Evolutionary conservation across 2,329 filamentous ascomycete genomes (phyloP).

Genomic region (Volutella citrinella): DNA sequence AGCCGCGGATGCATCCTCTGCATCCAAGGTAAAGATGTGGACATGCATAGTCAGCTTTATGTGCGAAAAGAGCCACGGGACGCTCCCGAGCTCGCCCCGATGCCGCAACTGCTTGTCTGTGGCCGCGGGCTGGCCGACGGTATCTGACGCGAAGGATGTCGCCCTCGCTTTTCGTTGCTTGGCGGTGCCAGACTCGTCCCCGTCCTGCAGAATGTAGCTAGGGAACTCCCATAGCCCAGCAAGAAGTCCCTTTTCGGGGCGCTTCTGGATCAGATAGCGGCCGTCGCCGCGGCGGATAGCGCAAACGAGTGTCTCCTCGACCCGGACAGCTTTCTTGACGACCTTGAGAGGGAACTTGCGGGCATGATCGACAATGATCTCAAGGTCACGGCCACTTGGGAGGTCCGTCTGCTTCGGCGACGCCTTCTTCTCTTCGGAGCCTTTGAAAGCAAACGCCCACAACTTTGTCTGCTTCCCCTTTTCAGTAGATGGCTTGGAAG

Average conservation of each 20-base stretch:
- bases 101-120: no score
- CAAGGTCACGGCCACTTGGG: slow-evolving; percentile 22
- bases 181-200: slow-evolving; percentile 18
- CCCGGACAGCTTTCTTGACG: slow-evolving; percentile 49
- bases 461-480: slow-evolving; percentile 30
- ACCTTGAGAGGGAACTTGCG: slow-evolving; percentile 49
- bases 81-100: slow-evolving; percentile 47
- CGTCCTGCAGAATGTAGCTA: slow-evolving; percentile 35
- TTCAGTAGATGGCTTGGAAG: slow-evolving; percentile 10
- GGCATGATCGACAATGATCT: slow-evolving; percentile 42
- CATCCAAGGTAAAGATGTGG: slow-evolving; percentile 43
- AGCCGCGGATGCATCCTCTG: slow-evolving; percentile 2
- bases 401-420: slow-evolving; percentile 12
- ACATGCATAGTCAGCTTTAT: slow-evolving; percentile 57
- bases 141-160: no score
- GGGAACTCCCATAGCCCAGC: slow-evolving; percentile 58
- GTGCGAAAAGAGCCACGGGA: slow-evolving; percentile 58
- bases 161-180: slow-evolving; percentile 37
- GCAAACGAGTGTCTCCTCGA: slow-evolving; percentile 53
- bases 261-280: slow-evolving; percentile 45
- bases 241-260: slow-evolving; percentile 52
- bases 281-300: slow-evolving; percentile 45
- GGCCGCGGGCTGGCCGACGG: no score
- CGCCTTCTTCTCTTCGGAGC: slow-evolving; percentile 8
- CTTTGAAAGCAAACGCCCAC: slow-evolving; percentile 35